These are phyloP conservation scores for Venturia asperata DNA, from an alignment of 2,329 filamentous ascomycete genomes.

Conservation along the genomic window DNA sequence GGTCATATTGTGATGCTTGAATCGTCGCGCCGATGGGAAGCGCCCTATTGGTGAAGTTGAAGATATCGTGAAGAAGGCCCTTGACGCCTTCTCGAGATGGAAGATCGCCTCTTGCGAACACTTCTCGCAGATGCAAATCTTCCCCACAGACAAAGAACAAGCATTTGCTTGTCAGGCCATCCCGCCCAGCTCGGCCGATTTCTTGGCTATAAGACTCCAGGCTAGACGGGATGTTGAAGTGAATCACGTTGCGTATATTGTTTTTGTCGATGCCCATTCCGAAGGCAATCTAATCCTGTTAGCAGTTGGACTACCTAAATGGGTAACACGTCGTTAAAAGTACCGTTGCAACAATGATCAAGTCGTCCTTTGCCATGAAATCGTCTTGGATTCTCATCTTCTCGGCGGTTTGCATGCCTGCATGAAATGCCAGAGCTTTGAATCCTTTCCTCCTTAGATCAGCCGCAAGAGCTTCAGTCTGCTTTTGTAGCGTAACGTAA, in stretches of 20 bases:
- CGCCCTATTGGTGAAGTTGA: conserved; percentile 30
- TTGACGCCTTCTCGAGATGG: conserved; percentile 47
- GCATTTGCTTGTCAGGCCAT: conserved; percentile 78
- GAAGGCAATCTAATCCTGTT: conserved; percentile 68
- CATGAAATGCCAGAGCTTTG: conserved; percentile 66
- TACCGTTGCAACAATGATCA: conserved; percentile 42
- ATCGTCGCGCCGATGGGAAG: conserved; percentile 39
- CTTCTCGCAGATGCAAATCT: conserved; percentile 53
- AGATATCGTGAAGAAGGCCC: conserved; percentile 46
- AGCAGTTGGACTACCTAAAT: conserved; percentile 35
- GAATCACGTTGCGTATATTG: conserved; percentile 86
- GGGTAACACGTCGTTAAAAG: neutral
- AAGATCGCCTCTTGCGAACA: conserved; percentile 53
- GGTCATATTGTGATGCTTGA: conserved; percentile 40
- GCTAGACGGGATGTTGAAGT: conserved; percentile 89
- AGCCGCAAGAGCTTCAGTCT: conserved; percentile 64
- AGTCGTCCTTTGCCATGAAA: conserved; percentile 59
- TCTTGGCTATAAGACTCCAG: conserved; percentile 97
- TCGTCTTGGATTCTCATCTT: conserved; percentile 46
- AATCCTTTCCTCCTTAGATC: conserved; percentile 61
- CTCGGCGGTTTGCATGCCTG: conserved; percentile 53
- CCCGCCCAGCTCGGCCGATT: conserved; percentile 81
- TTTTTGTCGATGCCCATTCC: conserved; percentile 98
- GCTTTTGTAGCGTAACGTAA: conserved; percentile 56
- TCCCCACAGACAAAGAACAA: conserved; percentile 59